Conservation (phyloP, 2,329 filamentous ascomycete genomes). For the Fusarium scirpi region DNA sequence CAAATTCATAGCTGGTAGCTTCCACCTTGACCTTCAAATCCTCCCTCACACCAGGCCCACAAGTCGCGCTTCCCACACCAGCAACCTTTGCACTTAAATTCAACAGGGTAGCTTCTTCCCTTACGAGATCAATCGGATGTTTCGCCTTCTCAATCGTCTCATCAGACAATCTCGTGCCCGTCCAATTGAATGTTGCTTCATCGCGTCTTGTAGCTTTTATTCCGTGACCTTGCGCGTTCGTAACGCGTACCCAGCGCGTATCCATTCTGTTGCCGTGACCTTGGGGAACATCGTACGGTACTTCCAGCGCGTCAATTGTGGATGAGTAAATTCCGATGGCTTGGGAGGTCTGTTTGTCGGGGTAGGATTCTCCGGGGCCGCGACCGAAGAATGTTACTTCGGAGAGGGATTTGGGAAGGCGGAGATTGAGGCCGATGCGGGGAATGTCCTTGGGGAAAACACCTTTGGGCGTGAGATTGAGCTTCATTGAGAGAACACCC, state of each 20-base stretch:
- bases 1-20: neutral
- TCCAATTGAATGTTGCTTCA: constrained; percentile 3
- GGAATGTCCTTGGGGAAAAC: neutral
- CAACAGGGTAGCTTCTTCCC: constrained; percentile 7
- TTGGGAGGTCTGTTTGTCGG: constrained; percentile 9
- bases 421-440: constrained; percentile 5
- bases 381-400: constrained; percentile 9
- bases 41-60: constrained; percentile 16
- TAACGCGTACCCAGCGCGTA: constrained; percentile 7
- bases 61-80: constrained; percentile 20
- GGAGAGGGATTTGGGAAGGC: neutral
- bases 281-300: neutral
- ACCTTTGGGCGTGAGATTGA: neutral
- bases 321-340: constrained; percentile 4
- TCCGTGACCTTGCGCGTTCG: neutral
- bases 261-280: constrained; percentile 19
- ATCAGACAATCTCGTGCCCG: neutral
- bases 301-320: neutral
- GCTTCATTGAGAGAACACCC: neutral
- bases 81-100: constrained; percentile 11
- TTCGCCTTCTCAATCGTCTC: constrained; percentile 3
- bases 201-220: neutral
- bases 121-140: constrained; percentile 6
- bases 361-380: constrained; percentile 13
- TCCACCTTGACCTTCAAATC: constrained; percentile 8